A percentile compares a stretch with the other conserved stretches of the same genome.
These are phyloP conservation scores for Globisporangium cylindrosporum DNA, from an alignment of 352 stramenopile genomes.

Conservation along the genomic window DNA sequence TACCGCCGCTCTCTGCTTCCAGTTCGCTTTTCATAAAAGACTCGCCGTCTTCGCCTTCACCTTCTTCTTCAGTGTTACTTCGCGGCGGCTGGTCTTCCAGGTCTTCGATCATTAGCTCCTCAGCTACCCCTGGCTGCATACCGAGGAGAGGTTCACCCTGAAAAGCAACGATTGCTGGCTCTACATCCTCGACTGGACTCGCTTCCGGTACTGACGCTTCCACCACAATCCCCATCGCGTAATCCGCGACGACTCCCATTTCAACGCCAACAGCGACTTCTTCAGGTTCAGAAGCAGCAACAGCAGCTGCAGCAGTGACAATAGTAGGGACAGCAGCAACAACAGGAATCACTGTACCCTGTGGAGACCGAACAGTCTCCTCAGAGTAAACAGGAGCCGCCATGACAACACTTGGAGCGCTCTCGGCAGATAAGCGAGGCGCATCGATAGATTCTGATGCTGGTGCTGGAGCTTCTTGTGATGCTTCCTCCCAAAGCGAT, in stretches of 20 bases:
- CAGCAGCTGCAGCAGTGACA: neutral
- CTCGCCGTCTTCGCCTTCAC: conserved; percentile 4
- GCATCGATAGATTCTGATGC: neutral
- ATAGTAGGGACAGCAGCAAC: neutral
- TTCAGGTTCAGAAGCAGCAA: conserved; percentile 13
- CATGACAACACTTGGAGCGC: neutral
- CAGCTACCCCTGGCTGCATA: neutral
- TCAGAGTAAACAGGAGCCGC: neutral
- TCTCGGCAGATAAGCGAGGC: neutral
- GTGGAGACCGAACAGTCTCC: neutral
- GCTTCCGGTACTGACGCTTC: conserved; percentile 21
- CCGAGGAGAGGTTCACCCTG: neutral
- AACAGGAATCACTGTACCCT: neutral
- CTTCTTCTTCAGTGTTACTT: neutral
- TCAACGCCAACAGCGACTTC: conserved; percentile 30
- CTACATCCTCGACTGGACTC: neutral
- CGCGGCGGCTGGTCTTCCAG: conserved; percentile 1
- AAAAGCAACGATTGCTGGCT: conserved; percentile 8
- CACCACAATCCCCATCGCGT: conserved; percentile 31
- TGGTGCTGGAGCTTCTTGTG: neutral
- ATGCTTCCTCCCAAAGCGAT: conserved; percentile 17
- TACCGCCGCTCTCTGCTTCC: conserved; percentile 1
- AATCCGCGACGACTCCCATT: conserved; percentile 35
- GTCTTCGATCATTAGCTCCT: neutral
- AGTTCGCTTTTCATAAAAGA: conserved; percentile 15